Evolutionary conservation across 106 monocot species (phyloP), one percentile per base, ranked within the genome.

Genomic region (Allium fistulosum): DNA sequence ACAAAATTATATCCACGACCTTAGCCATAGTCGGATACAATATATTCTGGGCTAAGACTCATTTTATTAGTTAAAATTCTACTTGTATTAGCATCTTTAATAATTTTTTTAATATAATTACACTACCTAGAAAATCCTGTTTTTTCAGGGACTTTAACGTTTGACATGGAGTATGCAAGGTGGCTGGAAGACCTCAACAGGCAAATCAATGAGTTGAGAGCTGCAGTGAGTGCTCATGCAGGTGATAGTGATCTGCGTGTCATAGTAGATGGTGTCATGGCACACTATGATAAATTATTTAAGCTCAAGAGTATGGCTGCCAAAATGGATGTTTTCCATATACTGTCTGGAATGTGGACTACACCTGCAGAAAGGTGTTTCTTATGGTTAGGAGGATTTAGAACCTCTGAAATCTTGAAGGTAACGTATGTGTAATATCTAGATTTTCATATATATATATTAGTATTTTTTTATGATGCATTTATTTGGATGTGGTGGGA

Each of bases 331-430:
- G 85, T 94, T 51, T 94, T 94, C 75, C 90, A 94, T 74, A 80
- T 94, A 61, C 79, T 94, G 55, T 94, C 94, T 15, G 94, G 94
- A 67, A 94, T 94, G 94, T 94, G 94, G 94, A 94, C 90, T 55
- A 94, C 90, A 46, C 94, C 90, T 64, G 94, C 94, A 16, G 94
- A 94, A 63, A 82, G 94, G 68, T 94, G 90, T 72, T 94, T 94
- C 64, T 53, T 94, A 27, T 94, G 94, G 94, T 79, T 94, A 14
- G 94, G 94, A 0, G 94, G 94, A 58, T 94, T 94, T 74, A 80
- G 94, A 9, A 81, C 94, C 11, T 94, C 94, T 58, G 94, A 94
- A 77, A 82, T 94, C 28, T 81, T 94, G 7, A 90, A 94, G 90
- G 94, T 94, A 26, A 37, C 37, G 5, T 1, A 37, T 37, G 37